phyloP scores from a whole-genome alignment of 495 filamentous ascomycete genomes.

The Rhypophila decipiens region DNA sequence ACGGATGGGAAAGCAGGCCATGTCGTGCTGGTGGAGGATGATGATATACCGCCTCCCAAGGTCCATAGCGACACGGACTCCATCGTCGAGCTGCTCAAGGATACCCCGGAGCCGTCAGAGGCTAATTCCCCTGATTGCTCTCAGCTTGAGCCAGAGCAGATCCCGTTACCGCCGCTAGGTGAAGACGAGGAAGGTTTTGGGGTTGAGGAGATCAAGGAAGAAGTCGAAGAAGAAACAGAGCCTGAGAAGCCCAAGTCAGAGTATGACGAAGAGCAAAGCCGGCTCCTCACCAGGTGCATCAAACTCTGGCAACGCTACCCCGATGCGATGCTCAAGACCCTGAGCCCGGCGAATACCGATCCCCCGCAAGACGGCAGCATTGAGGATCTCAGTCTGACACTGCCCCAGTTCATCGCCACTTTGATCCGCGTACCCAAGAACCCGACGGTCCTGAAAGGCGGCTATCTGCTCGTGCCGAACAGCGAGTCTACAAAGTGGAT shows the following conservation, averaged over 20 bases:
- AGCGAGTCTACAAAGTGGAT: slow-evolving; percentile 73
- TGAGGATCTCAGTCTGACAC: slow-evolving; percentile 4
- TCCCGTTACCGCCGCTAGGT: background rate
- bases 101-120: slow-evolving; percentile 33
- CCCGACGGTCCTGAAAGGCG: slow-evolving; percentile 68
- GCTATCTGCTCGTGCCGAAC: slow-evolving; percentile 75
- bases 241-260: slow-evolving; percentile 38
- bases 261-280: slow-evolving; percentile 46
- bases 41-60: slow-evolving; percentile 17
- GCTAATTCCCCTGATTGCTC: background rate
- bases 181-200: slow-evolving; percentile 1
- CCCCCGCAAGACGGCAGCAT: slow-evolving; percentile 63
- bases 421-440: slow-evolving; percentile 68
- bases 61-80: slow-evolving; percentile 24
- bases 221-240: slow-evolving; percentile 1
- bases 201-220: slow-evolving; percentile 1
- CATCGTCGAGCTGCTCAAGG: slow-evolving; percentile 43
- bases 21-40: too few relatives aligned
- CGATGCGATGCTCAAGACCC: slow-evolving; percentile 65
- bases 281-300: slow-evolving; percentile 64
- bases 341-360: slow-evolving; percentile 67
- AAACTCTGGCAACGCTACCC: slow-evolving; percentile 72
- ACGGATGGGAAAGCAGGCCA: too few relatives aligned
- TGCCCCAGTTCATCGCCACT: slow-evolving; percentile 57
- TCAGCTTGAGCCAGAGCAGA: slow-evolving; percentile 1